Percentiles rank a stretch among this genome's conserved stretches.
These are phyloP conservation scores for Wickerhamomyces rabaulensis DNA, from an alignment of 805 yeast species.

Conservation along the genomic window DNA sequence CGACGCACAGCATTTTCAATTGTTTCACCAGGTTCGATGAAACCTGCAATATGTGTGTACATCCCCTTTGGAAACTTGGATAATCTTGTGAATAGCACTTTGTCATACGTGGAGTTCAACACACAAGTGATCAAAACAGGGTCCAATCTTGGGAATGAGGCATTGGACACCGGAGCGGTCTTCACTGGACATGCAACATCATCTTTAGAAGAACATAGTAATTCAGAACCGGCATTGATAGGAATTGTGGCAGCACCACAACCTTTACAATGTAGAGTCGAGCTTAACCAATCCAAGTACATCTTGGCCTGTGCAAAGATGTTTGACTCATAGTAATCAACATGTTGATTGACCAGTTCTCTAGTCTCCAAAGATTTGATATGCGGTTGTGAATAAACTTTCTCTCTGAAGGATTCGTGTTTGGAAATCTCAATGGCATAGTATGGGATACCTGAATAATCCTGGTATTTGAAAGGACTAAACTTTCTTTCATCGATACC, in stretches of 20 bases:
- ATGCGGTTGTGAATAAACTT: slow-evolving; percentile 2
- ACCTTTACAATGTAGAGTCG: slow-evolving; percentile 77
- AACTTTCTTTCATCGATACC: slow-evolving; percentile 37
- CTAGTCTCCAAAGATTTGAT: slow-evolving; percentile 13
- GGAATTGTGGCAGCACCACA: slow-evolving; percentile 68
- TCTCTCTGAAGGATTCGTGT: slow-evolving; percentile 12
- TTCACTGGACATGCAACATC: slow-evolving; percentile 18
- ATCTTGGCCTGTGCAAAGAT: slow-evolving; percentile 76
- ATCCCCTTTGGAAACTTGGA: slow-evolving; percentile 47
- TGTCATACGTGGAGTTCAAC: slow-evolving; percentile 52
- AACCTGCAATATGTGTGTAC: slow-evolving; percentile 90
- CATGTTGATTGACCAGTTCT: slow-evolving; percentile 18
- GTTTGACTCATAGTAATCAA: slow-evolving; percentile 46
- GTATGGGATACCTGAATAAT: slow-evolving; percentile 57
- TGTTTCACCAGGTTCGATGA: slow-evolving; percentile 92
- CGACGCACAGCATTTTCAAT: slow-evolving; percentile 83
- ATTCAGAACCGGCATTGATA: slow-evolving; percentile 62
- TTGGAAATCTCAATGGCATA: slow-evolving; percentile 55
- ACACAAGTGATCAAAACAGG: slow-evolving; percentile 83
- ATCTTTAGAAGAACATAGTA: slow-evolving; percentile 36
- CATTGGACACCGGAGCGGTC: slow-evolving; percentile 51
- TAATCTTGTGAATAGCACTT: slow-evolving; percentile 64
- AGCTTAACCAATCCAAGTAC: slow-evolving; percentile 78
- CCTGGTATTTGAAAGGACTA: slow-evolving; percentile 37
- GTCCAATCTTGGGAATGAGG: slow-evolving; percentile 93